Base-by-base conservation (phyloP, 2,329 filamentous ascomycete genomes). In the Alternaria arborescens region DNA sequence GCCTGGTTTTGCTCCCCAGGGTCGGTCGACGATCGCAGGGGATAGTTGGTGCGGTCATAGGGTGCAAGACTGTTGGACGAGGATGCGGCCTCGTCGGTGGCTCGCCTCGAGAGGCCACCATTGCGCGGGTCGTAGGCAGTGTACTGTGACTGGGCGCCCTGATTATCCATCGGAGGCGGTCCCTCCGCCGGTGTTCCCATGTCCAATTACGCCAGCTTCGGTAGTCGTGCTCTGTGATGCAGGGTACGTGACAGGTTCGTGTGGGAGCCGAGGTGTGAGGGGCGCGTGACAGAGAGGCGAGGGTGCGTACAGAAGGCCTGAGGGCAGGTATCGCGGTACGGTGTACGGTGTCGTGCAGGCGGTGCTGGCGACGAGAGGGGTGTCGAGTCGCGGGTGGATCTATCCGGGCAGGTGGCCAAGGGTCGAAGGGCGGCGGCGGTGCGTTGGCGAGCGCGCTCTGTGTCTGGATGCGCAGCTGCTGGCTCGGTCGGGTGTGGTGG, bases 171-270 rank as follows among this genome's bases (percentile, higher is more conserved):
- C 58, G 71, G 70, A 66, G 75, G 75, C 69, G 61, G 72, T 58
- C 72, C 75, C 68, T 77, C 73, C 68, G 71, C 70, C 66, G 74
- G 75, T 71, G 70, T 71, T 69, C 69, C 72, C 73, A 77, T 77
- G 67, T 61, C 65, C 54, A 62, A 42, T 56, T 67, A 66, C 68
- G 69, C 71, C 73, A 75, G 71, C 57, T 64, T 64, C 64, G 62
- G 50, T 48, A 41, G 58, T 48, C 32, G 50, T 18, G 38, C 7
- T 58, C 44, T 55, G n/a, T 46, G 42, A 40, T 46, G 46, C 41
- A 51, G 55, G 47, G 36, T 53, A 30, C 38, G 52, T 24, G 54
- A 52, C 10, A 59, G 44, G 36, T 24, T 52, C 22, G 58, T 46
- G 65, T 46, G 43, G 60, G 36, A 56, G 54, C 54, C 57, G 59